Evolutionary conservation across 2,329 filamentous ascomycete species (phyloP), one percentile per base, ranked within the genome.

Genomic region (Gyromitra esculenta): DNA sequence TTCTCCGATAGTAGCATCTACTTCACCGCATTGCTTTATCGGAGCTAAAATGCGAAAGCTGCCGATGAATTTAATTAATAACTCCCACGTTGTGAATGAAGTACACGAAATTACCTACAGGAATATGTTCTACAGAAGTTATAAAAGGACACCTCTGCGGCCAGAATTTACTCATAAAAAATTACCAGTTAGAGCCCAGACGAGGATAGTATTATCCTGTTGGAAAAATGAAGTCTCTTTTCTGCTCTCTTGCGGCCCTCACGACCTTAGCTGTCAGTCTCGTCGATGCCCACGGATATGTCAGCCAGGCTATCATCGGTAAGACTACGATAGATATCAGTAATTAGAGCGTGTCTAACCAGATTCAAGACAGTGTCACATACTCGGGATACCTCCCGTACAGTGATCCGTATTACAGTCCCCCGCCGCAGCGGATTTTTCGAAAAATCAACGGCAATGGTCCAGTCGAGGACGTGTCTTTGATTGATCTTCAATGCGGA

Each of bases 401-500:
- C 79, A 77, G 80, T 41, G 85, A 87, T 79, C 85, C 85, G 0
- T 87, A 86, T 81, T 82, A 78, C 59, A 82, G 69, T 70, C 21
- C 59, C 13, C n/a, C 48, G 7, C 64, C 64, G 9, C 8, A 21
- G 6, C 45, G 64, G 39, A 68, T 68, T 37, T 68, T 68, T 11
- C 52, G 64, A 31, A 57, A 43, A 15, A 68, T 68, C 37, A 57
- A 54, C 7, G 64, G 64, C n/a, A 68, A 68, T 15, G 64, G 64
- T 2, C 64, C 64, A 3, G 64, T 68, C 25, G 64, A 68, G 31
- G 52, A 68, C 18, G 13, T 68, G 35, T 41, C 64, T 25, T 15
- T 68, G 64, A 84, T 85, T 73, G 88, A 89, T 77, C 67, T 90
- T 5, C 87, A 89, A 80, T 90, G 88, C 82, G 86, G 86, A 56